Evolutionary conservation across 345 rosid species (phyloP), one percentile per base, ranked within the genome.

Genomic region (Salix exigua): DNA sequence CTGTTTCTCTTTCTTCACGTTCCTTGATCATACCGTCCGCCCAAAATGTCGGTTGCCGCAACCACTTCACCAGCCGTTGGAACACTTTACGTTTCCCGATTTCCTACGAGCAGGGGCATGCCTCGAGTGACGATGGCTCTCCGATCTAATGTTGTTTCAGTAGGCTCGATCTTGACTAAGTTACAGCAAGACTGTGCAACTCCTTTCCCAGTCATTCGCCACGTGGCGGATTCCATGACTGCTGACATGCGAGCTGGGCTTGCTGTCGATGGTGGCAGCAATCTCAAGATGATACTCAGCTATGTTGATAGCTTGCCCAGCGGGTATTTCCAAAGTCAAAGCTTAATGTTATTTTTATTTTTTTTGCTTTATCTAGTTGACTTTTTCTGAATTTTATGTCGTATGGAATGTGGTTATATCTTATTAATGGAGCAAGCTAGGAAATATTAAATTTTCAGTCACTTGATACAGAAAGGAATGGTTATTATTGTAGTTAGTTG

Each of bases 211-310:
- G 83, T 84, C 66, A 83, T 94, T 65, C 91, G 96, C 75, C 81
- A 76, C 48, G 93, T 94, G 82, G 91, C 96, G 6, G 84, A 89
- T 53, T 79, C 89, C 84, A 88, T 94, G 89, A 74, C 87, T 3
- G 79, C 83, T 48, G 97, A 89, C 60, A 89, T 92, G 93, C 84
- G 87, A 76, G 89, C 90, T 25, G 98, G 96, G 64, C 87, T 91
- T 28, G 91, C 86, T 11, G 89, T 72, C 21, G 90, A 91, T n/a
- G 92, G 94, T 38, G 91, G 88, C 23, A 83, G 92, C 73, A 93
- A 91, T 81, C 94, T 94, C 61, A 86, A 86, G 82, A 94, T 94
- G 98, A 88, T 94, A 55, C 90, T 92, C 35, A 91, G 90, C 74
- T 88, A 87, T 75, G 97, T 92, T 28, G 93, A 94, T 65, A 78